Evolutionary conservation across 108 stramenopile species (phyloP).

Genomic region (Skeletonema costatum): DNA sequence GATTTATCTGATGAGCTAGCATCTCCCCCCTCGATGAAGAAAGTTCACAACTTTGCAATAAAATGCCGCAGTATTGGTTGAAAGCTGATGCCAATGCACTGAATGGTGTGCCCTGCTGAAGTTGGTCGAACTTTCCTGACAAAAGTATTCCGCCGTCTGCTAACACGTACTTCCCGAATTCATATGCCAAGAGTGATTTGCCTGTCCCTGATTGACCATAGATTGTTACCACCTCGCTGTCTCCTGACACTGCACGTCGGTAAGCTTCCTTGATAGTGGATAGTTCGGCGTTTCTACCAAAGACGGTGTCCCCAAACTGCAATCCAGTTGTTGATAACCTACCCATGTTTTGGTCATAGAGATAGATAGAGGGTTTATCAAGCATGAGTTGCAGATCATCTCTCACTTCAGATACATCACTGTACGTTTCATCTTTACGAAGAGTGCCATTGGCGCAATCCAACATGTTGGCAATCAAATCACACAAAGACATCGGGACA

Average conservation of each 20-base stretch:
- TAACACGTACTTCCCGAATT: background rate
- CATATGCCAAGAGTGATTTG: conserved; percentile 7
- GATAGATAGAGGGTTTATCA: conserved; percentile 9
- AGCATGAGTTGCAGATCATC: conserved; percentile 21
- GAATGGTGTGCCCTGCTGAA: conserved; percentile 10
- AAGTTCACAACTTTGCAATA: background rate
- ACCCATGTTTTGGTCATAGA: conserved; percentile 3
- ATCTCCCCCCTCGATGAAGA: background rate
- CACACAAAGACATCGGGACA: conserved; percentile 11
- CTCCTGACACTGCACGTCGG: background rate
- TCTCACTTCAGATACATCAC: conserved; percentile 8
- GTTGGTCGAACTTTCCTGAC: conserved; percentile 29
- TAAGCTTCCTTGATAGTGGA: conserved; percentile 1
- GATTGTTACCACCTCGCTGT: conserved; percentile 16
- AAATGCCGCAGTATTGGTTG: conserved; percentile 8
- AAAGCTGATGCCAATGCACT: background rate
- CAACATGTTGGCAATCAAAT: conserved; percentile 14
- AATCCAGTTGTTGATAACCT: background rate
- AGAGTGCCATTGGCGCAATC: conserved; percentile 11
- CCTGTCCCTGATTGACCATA: conserved; percentile 17
- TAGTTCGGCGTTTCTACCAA: conserved; percentile 8
- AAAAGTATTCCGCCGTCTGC: conserved; percentile 4
- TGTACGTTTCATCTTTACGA: conserved; percentile 7
- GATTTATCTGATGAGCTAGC: background rate
- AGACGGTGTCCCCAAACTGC: conserved; percentile 1